Evolutionary conservation across 345 rosid genomes (phyloP).

Genomic region (Eucalyptus viminalis): DNA sequence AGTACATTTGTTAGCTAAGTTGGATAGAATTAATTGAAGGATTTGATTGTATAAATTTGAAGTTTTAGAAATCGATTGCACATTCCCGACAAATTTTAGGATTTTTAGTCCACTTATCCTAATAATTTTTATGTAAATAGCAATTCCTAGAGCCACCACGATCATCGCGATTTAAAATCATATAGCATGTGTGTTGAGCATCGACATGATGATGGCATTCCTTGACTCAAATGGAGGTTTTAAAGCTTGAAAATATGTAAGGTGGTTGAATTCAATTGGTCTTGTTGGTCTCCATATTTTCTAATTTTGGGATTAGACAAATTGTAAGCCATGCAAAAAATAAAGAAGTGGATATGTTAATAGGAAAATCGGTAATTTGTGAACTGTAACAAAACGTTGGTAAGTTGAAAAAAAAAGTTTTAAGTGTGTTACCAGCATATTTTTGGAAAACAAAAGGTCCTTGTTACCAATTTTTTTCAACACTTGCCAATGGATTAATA

Average conservation of each 20-base stretch:
- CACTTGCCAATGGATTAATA: too few species aligned
- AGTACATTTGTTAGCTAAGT: too few species aligned
- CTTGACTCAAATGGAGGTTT: background rate
- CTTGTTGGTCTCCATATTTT: background rate
- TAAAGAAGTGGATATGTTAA: background rate
- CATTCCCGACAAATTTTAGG: too few species aligned
- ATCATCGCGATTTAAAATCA: background rate
- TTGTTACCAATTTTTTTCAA: too few species aligned
- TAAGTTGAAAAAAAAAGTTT: background rate
- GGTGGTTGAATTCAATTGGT: background rate
- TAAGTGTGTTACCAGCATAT: too few species aligned
- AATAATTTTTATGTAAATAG: background rate
- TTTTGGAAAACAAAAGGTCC: too few species aligned
- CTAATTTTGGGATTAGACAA: background rate
- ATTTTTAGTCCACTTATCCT: too few species aligned
- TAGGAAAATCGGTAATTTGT: background rate
- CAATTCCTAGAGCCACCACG: background rate
- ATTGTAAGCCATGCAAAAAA: background rate
- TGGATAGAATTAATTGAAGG: too few species aligned
- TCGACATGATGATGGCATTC: background rate
- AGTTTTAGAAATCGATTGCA: too few species aligned
- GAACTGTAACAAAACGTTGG: background rate
- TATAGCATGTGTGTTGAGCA: background rate
- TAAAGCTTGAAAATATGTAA: background rate
- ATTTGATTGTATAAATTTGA: too few species aligned